Base-by-base conservation (phyloP, 148 eudicot species). In the Silene conica region DNA sequence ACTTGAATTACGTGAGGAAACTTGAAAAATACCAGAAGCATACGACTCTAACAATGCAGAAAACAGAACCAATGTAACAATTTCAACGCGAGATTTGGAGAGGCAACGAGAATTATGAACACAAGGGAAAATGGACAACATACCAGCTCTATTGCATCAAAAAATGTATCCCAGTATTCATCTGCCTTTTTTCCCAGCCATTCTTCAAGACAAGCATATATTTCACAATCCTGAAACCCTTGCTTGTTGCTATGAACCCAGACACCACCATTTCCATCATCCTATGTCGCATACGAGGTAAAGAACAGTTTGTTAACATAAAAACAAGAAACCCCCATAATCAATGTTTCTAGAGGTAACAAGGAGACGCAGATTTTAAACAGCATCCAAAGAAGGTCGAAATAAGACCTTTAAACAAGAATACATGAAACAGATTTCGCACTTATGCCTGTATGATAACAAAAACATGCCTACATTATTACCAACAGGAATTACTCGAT, bases 221-320 rank as follows among this genome's bases (percentile, higher is more conserved):
- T 34, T 78, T 91, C 93, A 73, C 92, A 85, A 83, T 90, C 92
- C 75, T 82, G 88, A 69, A 90, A 90, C 67, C 88, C 89, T 81
- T 90, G 96, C 76, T 90, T 90, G 78, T 84, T 90, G 80, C 71
- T 87, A 68, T 85, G 92, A 81, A 90, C 96, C 90, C 83, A 87
- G 34, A 79, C 87, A 79, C 75, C 70, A 69, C 89, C 89, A 77
- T 83, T 82, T 28, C 74, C 83, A 57, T 85, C 87, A 76, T 84
- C 81, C 96, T 91, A 87, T 57, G n/a, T 34, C 14, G 41, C 28
- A 70, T 72, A 72, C 52, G 23, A 73, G 63, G 50, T 38, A 43
- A 67, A 54, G 19, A 71, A 46, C 19, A 31, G 14, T 52, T 19
- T 59, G 14, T 41, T 34, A 52, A 18, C 20, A 56, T 16, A 26